Evolutionary conservation across 1,284 basidiomycete species (phyloP), one percentile per base, ranked within the genome.

Genomic region (Chondrostereum purpureum): DNA sequence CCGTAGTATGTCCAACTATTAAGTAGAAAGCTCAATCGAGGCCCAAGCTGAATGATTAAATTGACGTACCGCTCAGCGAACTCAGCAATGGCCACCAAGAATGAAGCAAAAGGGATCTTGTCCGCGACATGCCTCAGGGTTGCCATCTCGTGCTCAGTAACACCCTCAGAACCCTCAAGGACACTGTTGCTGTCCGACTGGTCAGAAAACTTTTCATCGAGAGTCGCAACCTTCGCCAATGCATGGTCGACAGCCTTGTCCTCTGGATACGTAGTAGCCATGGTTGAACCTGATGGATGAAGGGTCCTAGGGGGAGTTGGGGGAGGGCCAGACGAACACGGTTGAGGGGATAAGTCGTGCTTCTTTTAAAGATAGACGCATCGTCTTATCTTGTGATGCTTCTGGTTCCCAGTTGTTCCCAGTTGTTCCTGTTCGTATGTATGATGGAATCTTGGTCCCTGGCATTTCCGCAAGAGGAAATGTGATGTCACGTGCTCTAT

Each of bases 131-230:
- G 69, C 44, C 71, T 63, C 27, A 74, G 60, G 4, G 67, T 72
- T 14, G 58, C 58, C 17, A 70, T 56, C 46, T 78, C 76, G 42
- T 74, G 68, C 46, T 72, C 67, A 14, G 75, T 78, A 27, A 78
- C 77, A 19, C 65, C 67, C 34, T 73, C 69, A 2, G 70, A 73
- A 5, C 68, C 67, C 39, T n/a, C n/a, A 16, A 38, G 8, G 18
- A 38, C 17, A 14, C 18, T 19, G 18, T 38, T 38, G 10, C 8
- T 16, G 14, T 33, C 27, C n/a, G n/a, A n/a, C n/a, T n/a, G n/a
- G 17, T 38, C n/a, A 16, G 36, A 38, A n/a, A 19, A 38, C 12
- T n/a, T 38, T 8, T 38, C 36, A 16, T 70, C 66, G 49, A 72
- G 46, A 11, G 47, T 42, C 37, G 52, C 52, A 23, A 35, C 31